Evolutionary conservation across 2,329 filamentous ascomycete species (phyloP).

Genomic region (Stagonosporopsis chrysanthemi): DNA sequence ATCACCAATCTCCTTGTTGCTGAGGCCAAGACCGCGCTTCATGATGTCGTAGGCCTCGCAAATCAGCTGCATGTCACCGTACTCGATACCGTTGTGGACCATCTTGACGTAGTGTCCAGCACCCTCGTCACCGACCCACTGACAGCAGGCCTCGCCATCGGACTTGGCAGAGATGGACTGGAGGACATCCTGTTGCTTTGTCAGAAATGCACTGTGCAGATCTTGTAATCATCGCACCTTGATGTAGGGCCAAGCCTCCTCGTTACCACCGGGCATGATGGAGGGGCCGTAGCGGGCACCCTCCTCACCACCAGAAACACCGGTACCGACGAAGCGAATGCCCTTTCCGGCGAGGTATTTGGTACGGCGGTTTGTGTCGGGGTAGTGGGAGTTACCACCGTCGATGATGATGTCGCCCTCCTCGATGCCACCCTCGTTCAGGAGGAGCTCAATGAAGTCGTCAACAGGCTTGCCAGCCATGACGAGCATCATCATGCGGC

Average conservation of each 20-base stretch:
- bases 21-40: conserved; percentile 93
- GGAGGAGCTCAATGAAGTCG: conserved; percentile 96
- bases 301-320: conserved; percentile 99
- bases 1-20: conserved; percentile 93
- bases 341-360: conserved; percentile 86
- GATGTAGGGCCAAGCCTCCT: conserved; percentile 97
- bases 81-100: conserved; percentile 99
- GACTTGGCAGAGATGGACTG: conserved; percentile 98
- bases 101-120: conserved; percentile 99
- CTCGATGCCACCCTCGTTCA: conserved; percentile 59
- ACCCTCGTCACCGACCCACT: conserved; percentile 99
- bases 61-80: conserved; percentile 99
- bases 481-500: conserved; percentile 97
- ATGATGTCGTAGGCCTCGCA: conserved; percentile 99
- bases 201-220: conserved; percentile 23
- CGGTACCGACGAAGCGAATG: conserved; percentile 93
- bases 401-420: conserved; percentile 97
- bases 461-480: conserved; percentile 98
- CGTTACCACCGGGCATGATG: conserved; percentile 98
- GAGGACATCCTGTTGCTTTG: conserved; percentile 75
- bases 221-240: conserved; percentile 59
- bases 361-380: conserved; percentile 97
- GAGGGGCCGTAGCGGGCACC: conserved; percentile 97
- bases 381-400: conserved; percentile 98
- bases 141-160: conserved; percentile 95